phyloP scores from a whole-genome alignment of 306 rosid genomes.

The Senna siamea region DNA sequence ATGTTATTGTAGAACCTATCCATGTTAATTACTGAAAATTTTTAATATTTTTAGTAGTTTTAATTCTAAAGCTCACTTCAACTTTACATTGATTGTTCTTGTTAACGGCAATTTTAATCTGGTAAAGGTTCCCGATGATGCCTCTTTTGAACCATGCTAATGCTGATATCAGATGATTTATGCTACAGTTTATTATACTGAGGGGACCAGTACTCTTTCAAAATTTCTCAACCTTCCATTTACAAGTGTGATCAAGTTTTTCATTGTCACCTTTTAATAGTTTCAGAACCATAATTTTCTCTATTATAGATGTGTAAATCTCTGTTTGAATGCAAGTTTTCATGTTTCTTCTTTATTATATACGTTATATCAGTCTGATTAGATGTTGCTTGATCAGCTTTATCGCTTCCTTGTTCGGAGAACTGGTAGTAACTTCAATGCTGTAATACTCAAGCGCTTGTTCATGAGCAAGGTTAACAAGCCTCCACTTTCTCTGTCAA shows the following conservation, averaged over 20 bases:
- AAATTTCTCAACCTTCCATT: background rate
- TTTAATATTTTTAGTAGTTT: background rate
- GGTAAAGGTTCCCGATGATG: slow-evolving; percentile 45
- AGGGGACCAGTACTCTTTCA: slow-evolving; percentile 52
- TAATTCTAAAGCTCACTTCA: background rate
- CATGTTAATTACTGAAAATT: background rate
- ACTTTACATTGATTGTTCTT: background rate
- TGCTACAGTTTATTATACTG: slow-evolving; percentile 37
- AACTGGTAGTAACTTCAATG: slow-evolving; percentile 79
- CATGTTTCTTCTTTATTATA: background rate
- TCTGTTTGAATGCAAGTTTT: background rate
- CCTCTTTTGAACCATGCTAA: slow-evolving; percentile 68
- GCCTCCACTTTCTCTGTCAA: slow-evolving; percentile 81
- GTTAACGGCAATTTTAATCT: background rate
- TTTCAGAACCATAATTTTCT: background rate
- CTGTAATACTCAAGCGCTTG: slow-evolving; percentile 75
- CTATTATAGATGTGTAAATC: background rate
- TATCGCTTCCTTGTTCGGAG: slow-evolving; percentile 90
- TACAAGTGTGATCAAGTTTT: background rate
- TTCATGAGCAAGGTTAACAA: slow-evolving; percentile 88
- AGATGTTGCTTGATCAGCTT: slow-evolving; percentile 51
- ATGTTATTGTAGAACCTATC: background rate
- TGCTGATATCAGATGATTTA: slow-evolving; percentile 62
- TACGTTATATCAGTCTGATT: slow-evolving; percentile 33
- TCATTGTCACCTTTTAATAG: background rate